These are phyloP conservation scores for Epichloe scottii DNA, from an alignment of 2,329 filamentous ascomycete genomes.

Conservation along the genomic window DNA sequence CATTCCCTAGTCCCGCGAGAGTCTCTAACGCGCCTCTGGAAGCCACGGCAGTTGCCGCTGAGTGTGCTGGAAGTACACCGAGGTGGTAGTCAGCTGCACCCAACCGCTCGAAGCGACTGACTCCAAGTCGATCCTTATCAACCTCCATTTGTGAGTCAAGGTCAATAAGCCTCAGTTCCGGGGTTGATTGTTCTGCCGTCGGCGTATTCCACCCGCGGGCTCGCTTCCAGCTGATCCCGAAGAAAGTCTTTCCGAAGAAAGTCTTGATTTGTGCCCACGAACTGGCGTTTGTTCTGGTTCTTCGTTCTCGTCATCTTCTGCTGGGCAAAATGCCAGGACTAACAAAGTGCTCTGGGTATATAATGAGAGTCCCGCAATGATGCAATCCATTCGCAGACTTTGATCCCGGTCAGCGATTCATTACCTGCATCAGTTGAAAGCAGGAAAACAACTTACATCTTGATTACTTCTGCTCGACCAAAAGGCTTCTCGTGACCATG, in stretches of 20 bases:
- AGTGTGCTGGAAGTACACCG: slow-evolving; percentile 63
- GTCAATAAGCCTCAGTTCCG: slow-evolving; percentile 85
- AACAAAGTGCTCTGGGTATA: slow-evolving; percentile 88
- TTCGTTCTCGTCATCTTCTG: slow-evolving; percentile 51
- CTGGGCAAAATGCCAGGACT: slow-evolving; percentile 79
- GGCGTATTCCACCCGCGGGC: slow-evolving; percentile 51
- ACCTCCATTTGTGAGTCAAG: slow-evolving; percentile 75
- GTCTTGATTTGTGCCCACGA: slow-evolving; percentile 26
- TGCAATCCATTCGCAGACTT: slow-evolving; percentile 89
- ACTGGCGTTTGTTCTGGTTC: slow-evolving; percentile 14
- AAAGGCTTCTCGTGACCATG: slow-evolving; percentile 57
- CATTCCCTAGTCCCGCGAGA: slow-evolving; percentile 56
- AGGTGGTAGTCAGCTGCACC: slow-evolving; percentile 88
- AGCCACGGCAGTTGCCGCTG: slow-evolving; percentile 49
- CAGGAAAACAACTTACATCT: slow-evolving; percentile 53
- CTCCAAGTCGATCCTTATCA: slow-evolving; percentile 72
- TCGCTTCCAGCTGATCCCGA: slow-evolving; percentile 40
- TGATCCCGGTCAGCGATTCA: neutral
- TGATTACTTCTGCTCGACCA: slow-evolving; percentile 79
- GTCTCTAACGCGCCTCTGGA: slow-evolving; percentile 65
- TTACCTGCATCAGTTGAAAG: neutral
- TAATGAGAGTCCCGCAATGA: slow-evolving; percentile 91
- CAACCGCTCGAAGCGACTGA: slow-evolving; percentile 77
- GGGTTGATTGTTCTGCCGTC: slow-evolving; percentile 71
- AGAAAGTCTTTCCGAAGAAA: slow-evolving; percentile 31